Evolutionary conservation across 345 rosid genomes (phyloP).

Genomic region (Populus simonii): DNA sequence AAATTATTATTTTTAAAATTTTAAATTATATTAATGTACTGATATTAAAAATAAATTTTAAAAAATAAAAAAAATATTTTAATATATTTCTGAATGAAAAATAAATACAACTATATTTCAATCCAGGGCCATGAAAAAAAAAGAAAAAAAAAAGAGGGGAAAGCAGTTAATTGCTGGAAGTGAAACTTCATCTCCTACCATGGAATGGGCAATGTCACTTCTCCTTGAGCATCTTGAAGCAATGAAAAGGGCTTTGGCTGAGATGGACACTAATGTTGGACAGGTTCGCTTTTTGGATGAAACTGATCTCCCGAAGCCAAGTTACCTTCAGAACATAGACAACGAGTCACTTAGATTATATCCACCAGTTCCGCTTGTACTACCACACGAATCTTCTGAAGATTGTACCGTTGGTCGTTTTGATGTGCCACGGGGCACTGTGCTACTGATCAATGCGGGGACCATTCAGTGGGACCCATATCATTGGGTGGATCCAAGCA

Average conservation of each 20-base stretch:
- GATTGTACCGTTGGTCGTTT: slow-evolving; percentile 26
- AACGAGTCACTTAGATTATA: slow-evolving; percentile 19
- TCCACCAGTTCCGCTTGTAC: slow-evolving; percentile 23
- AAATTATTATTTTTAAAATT: too few species aligned
- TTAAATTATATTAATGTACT: too few species aligned
- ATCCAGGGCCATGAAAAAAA: too few species aligned
- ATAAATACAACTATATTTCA: too few species aligned
- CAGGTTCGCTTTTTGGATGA: slow-evolving; percentile 21
- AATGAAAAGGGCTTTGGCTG: slow-evolving; percentile 12
- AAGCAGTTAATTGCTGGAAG: slow-evolving; percentile 23
- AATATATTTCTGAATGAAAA: too few species aligned
- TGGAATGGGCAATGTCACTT: slow-evolving; percentile 42
- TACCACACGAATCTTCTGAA: slow-evolving; percentile 27
- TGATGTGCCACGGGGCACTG: slow-evolving; percentile 21
- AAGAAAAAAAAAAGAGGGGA: too few species aligned
- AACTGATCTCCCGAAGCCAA: slow-evolving; percentile 17
- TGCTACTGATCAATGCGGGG: slow-evolving; percentile 27
- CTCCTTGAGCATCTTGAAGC: slow-evolving; percentile 32
- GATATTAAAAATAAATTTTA: too few species aligned
- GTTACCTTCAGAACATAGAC: slow-evolving; percentile 19
- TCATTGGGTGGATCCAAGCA: slow-evolving; percentile 24
- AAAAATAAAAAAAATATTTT: too few species aligned
- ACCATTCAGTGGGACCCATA: slow-evolving; percentile 30
- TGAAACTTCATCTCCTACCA: slow-evolving; percentile 25
- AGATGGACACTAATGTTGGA: slow-evolving; percentile 21